Conservation (phyloP, 495 filamentous ascomycete species). For the Cryomyces minteri region DNA sequence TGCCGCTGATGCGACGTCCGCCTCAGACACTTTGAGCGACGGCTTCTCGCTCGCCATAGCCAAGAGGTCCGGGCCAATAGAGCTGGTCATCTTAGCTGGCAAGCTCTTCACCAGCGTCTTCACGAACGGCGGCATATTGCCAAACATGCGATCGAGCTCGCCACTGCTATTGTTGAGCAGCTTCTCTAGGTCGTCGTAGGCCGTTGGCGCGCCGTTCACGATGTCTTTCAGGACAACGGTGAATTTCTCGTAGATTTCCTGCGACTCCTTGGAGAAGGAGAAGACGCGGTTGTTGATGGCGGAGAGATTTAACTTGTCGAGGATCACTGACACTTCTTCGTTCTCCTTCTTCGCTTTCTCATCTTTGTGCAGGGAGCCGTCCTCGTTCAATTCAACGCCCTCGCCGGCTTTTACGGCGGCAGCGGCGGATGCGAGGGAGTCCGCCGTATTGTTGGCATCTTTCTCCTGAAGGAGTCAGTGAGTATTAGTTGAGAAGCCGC, state of each 20-base stretch:
- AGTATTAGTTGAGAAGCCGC: not conserved
- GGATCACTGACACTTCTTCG: slow-evolving; percentile 54
- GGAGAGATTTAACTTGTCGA: slow-evolving; percentile 64
- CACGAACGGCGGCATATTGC: slow-evolving; percentile 58
- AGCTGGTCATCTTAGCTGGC: slow-evolving; percentile 59
- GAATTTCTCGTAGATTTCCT: slow-evolving; percentile 66
- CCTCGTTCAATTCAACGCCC: slow-evolving; percentile 5
- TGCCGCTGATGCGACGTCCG: slow-evolving; percentile 8
- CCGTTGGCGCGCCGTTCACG: slow-evolving; percentile 80
- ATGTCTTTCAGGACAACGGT: slow-evolving; percentile 77
- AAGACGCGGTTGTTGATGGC: slow-evolving; percentile 66
- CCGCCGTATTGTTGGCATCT: slow-evolving; percentile 17
- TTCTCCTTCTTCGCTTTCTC: slow-evolving; percentile 39
- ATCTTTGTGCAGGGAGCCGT: slow-evolving; percentile 16
- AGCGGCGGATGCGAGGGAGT: slow-evolving; percentile 29
- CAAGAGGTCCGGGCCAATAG: slow-evolving; percentile 60
- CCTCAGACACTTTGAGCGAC: not conserved
- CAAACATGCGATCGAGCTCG: slow-evolving; percentile 56
- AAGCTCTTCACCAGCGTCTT: slow-evolving; percentile 75
- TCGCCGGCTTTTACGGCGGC: slow-evolving; percentile 29
- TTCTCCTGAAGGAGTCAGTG: slow-evolving; percentile 4
- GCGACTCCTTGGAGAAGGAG: slow-evolving; percentile 61
- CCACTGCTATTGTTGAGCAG: slow-evolving; percentile 67
- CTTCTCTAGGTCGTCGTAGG: slow-evolving; percentile 70
- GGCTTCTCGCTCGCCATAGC: slow-evolving; percentile 49